A percentile compares a stretch with the other conserved stretches of the same genome.
Evolutionary conservation across 1,284 basidiomycete species (phyloP).

Genomic region (Ceratobasidium sp.): DNA sequence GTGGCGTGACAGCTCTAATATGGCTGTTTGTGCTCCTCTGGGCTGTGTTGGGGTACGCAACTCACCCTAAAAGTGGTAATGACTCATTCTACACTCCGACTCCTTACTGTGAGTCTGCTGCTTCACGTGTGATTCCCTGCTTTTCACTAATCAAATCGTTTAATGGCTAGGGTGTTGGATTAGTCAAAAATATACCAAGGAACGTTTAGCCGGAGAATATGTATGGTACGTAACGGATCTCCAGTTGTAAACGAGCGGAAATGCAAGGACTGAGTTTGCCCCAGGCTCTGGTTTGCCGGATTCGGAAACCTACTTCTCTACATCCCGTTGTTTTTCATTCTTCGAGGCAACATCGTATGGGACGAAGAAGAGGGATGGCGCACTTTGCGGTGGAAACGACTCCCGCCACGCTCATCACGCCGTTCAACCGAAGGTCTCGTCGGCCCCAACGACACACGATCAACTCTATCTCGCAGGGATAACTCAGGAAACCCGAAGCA

Average conservation of each 20-base stretch:
- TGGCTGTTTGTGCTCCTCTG: constrained; percentile 49
- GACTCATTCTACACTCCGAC: constrained; percentile 48
- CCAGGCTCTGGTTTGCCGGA: constrained; percentile 48
- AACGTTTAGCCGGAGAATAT: constrained; percentile 43
- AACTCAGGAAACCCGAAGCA: neutral
- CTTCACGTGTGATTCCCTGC: neutral
- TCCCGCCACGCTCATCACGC: neutral
- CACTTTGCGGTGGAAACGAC: constrained; percentile 1
- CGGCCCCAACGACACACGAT: constrained; percentile 29
- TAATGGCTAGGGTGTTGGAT: constrained; percentile 47
- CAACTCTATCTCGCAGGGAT: constrained; percentile 1
- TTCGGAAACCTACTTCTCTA: constrained; percentile 46
- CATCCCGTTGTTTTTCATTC: constrained; percentile 47
- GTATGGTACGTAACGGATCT: constrained; percentile 12
- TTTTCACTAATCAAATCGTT: constrained; percentile 1
- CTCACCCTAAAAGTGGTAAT: constrained; percentile 13
- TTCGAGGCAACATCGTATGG: constrained; percentile 41
- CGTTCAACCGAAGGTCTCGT: constrained; percentile 18
- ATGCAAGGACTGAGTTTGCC: neutral
- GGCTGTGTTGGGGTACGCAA: constrained; percentile 44
- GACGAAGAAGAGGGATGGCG: constrained; percentile 33
- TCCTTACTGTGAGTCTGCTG: constrained; percentile 42
- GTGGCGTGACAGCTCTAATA: constrained; percentile 42
- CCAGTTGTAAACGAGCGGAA: neutral
- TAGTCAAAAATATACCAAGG: constrained; percentile 23